phyloP scores from a whole-genome alignment of 2,329 filamentous ascomycete genomes.

The Cordyceps javanica region DNA sequence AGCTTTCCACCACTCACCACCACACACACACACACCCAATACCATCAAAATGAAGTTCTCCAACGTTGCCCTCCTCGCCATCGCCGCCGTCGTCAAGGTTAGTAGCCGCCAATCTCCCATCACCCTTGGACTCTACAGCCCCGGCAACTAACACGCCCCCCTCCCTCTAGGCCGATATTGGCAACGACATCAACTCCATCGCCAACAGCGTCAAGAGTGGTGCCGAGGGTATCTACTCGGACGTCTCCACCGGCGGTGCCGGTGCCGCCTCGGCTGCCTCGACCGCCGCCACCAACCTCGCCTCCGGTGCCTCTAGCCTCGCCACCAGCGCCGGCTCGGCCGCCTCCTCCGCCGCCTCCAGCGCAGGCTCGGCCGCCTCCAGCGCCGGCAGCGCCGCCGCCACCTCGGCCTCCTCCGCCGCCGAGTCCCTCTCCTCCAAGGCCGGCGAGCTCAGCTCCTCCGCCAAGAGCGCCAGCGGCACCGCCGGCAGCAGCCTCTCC shows the following conservation, averaged over 20 bases:
- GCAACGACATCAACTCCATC: slow-evolving; percentile 15
- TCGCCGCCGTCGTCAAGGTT: slow-evolving; percentile 28
- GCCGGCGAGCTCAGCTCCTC: slow-evolving; percentile 15
- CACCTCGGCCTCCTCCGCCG: slow-evolving; percentile 14
- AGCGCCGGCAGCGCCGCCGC: slow-evolving; percentile 17
- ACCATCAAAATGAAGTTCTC: slow-evolving; percentile 32
- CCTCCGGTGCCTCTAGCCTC: slow-evolving; percentile 20
- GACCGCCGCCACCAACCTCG: slow-evolving; percentile 40
- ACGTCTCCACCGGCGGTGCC: slow-evolving; percentile 10
- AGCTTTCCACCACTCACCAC: background rate
- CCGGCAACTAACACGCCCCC: background rate
- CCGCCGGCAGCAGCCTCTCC: slow-evolving; percentile 13
- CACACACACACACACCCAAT: slow-evolving; percentile 9
- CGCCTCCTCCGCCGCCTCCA: slow-evolving; percentile 16
- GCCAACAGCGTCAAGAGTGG: slow-evolving; percentile 15
- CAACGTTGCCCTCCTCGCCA: slow-evolving; percentile 24
- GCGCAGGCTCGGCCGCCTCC: slow-evolving; percentile 8
- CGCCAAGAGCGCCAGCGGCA: slow-evolving; percentile 7
- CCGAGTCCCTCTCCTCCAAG: slow-evolving; percentile 14
- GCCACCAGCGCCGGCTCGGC: slow-evolving; percentile 13
- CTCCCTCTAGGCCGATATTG: slow-evolving; percentile 11
- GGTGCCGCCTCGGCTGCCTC: slow-evolving; percentile 45
- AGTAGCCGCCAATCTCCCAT: background rate
- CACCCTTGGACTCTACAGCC: no score
- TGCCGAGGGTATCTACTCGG: slow-evolving; percentile 8